Percentiles rank a stretch among this genome's conserved stretches.
These are phyloP conservation scores for Boechera retrofracta DNA, from an alignment of 345 rosid genomes.

Conservation along the genomic window DNA sequence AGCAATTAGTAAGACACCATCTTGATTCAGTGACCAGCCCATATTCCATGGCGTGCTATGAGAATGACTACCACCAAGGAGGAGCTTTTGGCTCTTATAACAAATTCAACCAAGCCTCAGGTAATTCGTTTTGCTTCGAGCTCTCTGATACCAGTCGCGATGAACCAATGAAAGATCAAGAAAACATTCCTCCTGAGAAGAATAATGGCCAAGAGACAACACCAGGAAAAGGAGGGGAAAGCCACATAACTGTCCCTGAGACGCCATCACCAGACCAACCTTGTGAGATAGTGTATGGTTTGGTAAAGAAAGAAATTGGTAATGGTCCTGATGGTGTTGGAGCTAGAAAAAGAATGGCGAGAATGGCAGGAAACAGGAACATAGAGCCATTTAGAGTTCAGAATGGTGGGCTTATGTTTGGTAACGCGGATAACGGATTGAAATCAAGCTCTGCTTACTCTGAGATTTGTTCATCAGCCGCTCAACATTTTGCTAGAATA, in stretches of 20 bases:
- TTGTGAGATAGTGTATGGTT: slow-evolving; percentile 57
- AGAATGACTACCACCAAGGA: slow-evolving; percentile 68
- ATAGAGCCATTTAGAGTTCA: slow-evolving; percentile 60
- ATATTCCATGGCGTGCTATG: slow-evolving; percentile 91
- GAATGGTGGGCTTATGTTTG: slow-evolving; percentile 66
- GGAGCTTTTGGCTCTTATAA: slow-evolving; percentile 55
- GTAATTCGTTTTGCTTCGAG: slow-evolving; percentile 69
- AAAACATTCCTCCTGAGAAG: slow-evolving; percentile 82
- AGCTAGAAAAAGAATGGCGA: slow-evolving; percentile 72
- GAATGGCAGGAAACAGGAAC: slow-evolving; percentile 68
- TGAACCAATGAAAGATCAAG: slow-evolving; percentile 69
- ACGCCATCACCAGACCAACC: slow-evolving; percentile 99
- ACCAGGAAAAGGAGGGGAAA: slow-evolving; percentile 79
- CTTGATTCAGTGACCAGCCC: slow-evolving; percentile 97
- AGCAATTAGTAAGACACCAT: slow-evolving; percentile 87
- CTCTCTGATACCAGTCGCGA: slow-evolving; percentile 63
- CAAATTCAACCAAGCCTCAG: slow-evolving; percentile 58
- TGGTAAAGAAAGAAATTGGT: slow-evolving; percentile 73
- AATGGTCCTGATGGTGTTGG: slow-evolving; percentile 69
- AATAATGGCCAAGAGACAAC: slow-evolving; percentile 63
- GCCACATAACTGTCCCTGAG: slow-evolving; percentile 90
- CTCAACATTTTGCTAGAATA: slow-evolving; percentile 89
- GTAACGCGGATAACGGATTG: slow-evolving; percentile 59
- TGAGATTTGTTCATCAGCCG: slow-evolving; percentile 89
- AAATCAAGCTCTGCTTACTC: slow-evolving; percentile 73